A percentile compares a stretch with the other conserved stretches of the same genome.
These are phyloP conservation scores for Pulicaria dysenterica DNA, from an alignment of 129 eudicot species.

Conservation along the genomic window DNA sequence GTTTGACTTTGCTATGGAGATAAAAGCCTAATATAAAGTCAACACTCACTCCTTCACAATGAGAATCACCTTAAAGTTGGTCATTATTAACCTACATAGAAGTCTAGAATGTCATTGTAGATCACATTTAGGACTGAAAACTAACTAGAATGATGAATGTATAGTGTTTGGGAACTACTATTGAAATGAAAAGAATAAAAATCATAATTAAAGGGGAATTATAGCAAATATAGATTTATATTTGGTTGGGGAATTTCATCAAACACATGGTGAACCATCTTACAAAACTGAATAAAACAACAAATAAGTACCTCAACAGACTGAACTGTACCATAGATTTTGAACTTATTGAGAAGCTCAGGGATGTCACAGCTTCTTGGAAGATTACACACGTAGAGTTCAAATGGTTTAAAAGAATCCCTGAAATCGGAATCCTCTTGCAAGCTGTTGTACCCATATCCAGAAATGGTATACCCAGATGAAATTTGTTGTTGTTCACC, in stretches of 20 bases:
- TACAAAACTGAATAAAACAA: neutral
- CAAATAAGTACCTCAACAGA: constrained; percentile 44
- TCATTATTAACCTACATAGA: neutral
- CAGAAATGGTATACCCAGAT: constrained; percentile 10
- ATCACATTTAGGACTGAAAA: neutral
- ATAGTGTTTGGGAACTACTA: neutral
- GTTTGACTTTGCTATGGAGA: neutral
- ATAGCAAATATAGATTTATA: neutral
- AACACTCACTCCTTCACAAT: constrained; percentile 6
- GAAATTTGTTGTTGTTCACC: constrained; percentile 21
- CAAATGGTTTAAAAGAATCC: constrained; percentile 30
- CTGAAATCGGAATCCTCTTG: constrained; percentile 31
- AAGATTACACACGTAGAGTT: constrained; percentile 53
- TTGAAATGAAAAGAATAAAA: too few species aligned
- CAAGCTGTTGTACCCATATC: constrained; percentile 28
- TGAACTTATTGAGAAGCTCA: constrained; percentile 35
- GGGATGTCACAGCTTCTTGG: constrained; percentile 43
- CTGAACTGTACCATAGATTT: constrained; percentile 47
- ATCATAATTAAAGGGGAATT: neutral
- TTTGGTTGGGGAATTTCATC: constrained; percentile 10
- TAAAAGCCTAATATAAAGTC: neutral
- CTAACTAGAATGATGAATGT: neutral
- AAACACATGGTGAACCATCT: constrained; percentile 2
- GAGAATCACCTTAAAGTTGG: constrained; percentile 2
- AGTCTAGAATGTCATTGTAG: neutral